Base-by-base conservation (phyloP, 306 rosid genomes). In the Comarum palustre region DNA sequence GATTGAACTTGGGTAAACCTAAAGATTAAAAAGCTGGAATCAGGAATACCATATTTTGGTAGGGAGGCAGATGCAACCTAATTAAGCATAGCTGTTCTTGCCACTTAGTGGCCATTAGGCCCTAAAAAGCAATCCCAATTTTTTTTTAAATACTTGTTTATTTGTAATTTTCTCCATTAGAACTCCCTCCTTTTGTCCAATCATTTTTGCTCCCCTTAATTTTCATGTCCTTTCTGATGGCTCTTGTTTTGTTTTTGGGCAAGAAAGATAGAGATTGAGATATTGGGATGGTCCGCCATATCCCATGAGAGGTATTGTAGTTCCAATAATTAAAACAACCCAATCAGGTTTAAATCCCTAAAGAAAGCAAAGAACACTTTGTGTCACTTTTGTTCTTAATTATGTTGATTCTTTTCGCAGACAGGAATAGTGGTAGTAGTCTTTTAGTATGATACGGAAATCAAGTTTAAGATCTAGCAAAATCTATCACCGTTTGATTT, bases 21-120 rank as follows among this genome's bases (percentile, higher is more conserved):
- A 32, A 77, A 67, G 3, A 36, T 55, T 15, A n/a, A 62, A 51
- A 69, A 68, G 11, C 57, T 70, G 57, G 32, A 55, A 68, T 72
- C 48, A 34, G 27, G 38, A 34, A 17, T 38, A 25, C 70, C 74
- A 75, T 75, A 20, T 67, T n/a, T n/a, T 75, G 61, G 67, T 27
- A 24, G 47, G 73, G 71, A 43, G 71, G 66, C 76, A 64, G 64
- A 72, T 57, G 78, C 64, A 74, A 66, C 71, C 76, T 61, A 32
- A n/a, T n/a, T n/a, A 77, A 69, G 79, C 92, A 78, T 84, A 85
- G 94, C 92, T 90, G 92, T 58, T 93, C 80, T 77, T 74, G 82
- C 89, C 86, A 75, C 88, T 81, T 80, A 77, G 84, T 79, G 84
- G 70, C 81, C 82, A 82, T 77, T 81, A 75, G 72, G 74, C 85